Conservation (phyloP, 345 rosid genomes). For the Brassica nigra region DNA sequence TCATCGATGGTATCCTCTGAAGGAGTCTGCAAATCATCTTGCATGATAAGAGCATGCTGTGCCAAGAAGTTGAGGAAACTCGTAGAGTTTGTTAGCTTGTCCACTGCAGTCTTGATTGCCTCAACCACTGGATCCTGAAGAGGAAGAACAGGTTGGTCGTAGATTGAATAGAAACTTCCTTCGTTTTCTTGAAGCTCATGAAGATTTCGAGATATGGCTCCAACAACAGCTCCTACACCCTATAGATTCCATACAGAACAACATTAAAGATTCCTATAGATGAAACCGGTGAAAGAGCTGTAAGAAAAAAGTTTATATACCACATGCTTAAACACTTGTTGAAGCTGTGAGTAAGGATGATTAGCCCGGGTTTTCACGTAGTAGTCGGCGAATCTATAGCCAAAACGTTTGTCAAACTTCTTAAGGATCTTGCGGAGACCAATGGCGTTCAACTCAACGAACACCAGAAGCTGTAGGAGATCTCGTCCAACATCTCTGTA, state of each 20-base stretch:
- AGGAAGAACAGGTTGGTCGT: constrained; percentile 86
- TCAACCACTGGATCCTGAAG: constrained; percentile 93
- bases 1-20: constrained; percentile 71
- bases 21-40: constrained; percentile 85
- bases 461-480: constrained; percentile 77
- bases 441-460: constrained; percentile 86
- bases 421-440: constrained; percentile 95
- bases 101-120: constrained; percentile 79
- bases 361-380: constrained; percentile 95
- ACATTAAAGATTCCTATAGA: constrained; percentile 7
- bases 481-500: constrained; percentile 78
- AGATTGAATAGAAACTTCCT: constrained; percentile 93
- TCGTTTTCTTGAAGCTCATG: constrained; percentile 96
- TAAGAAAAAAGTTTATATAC: constrained; percentile 45
- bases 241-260: constrained; percentile 37
- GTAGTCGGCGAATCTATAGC: constrained; percentile 86
- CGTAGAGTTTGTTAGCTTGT: constrained; percentile 79
- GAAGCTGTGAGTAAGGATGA: constrained; percentile 99
- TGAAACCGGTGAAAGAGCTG: constrained; percentile 9
- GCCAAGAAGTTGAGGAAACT: constrained; percentile 88
- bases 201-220: constrained; percentile 96
- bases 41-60: constrained; percentile 95
- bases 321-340: constrained; percentile 99
- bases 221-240: constrained; percentile 99
- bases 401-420: constrained; percentile 96